These are phyloP conservation scores for Aspergillus campestris DNA, from an alignment of 495 filamentous ascomycete genomes.

Conservation along the genomic window DNA sequence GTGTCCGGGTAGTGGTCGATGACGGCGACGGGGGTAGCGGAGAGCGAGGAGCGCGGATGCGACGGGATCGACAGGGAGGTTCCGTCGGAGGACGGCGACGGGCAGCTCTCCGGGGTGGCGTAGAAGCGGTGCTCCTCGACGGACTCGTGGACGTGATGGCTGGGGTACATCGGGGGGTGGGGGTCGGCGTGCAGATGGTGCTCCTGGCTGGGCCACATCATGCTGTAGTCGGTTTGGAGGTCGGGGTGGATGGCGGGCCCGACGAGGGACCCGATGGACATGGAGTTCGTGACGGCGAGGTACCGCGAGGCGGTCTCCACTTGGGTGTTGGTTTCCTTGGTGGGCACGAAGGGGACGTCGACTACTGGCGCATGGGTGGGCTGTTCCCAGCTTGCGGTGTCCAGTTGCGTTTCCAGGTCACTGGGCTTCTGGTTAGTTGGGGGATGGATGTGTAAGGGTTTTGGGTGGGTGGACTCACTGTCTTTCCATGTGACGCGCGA, in stretches of 20 bases:
- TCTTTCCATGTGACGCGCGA: constrained; percentile 71
- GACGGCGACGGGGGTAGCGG: constrained; percentile 24
- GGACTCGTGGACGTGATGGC: constrained; percentile 28
- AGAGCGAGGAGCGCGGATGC: constrained; percentile 30
- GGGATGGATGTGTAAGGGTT: background rate
- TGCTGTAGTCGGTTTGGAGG: constrained; percentile 26
- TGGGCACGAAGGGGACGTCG: constrained; percentile 19
- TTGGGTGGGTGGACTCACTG: constrained; percentile 49
- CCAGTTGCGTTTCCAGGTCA: constrained; percentile 34
- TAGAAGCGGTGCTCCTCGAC: constrained; percentile 36
- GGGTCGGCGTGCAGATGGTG: constrained; percentile 24
- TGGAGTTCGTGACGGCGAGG: constrained; percentile 24
- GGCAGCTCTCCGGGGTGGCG: constrained; percentile 36
- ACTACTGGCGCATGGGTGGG: constrained; percentile 16
- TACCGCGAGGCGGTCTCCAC: constrained; percentile 1
- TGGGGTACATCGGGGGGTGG: constrained; percentile 23
- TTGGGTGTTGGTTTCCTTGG: no score
- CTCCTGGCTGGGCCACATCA: constrained; percentile 34
- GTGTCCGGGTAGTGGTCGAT: constrained; percentile 29
- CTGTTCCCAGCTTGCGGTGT: constrained; percentile 25
- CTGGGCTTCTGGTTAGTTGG: constrained; percentile 14
- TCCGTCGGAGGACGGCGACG: constrained; percentile 34
- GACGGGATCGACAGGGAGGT: constrained; percentile 29
- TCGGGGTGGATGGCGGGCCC: constrained; percentile 35
- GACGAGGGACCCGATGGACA: constrained; percentile 40